Evolutionary conservation across 2,329 filamentous ascomycete species (phyloP).

Genomic region (Onygena corvina): DNA sequence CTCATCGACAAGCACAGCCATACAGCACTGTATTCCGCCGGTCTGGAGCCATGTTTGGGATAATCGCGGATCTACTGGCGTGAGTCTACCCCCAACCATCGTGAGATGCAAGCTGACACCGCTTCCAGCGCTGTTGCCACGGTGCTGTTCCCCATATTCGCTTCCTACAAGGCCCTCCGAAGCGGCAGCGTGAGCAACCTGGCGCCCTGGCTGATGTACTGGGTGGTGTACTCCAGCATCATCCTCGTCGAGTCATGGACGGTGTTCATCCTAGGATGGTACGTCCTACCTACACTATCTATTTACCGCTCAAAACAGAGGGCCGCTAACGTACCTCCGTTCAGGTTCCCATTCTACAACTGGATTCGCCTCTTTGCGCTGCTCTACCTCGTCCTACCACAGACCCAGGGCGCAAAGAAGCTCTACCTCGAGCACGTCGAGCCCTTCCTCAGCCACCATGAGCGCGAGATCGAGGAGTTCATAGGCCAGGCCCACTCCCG

Average conservation of each 20-base stretch:
- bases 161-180: slow-evolving; percentile 95
- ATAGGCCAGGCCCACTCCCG: slow-evolving; percentile 72
- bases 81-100: slow-evolving; percentile 39
- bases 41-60: slow-evolving; percentile 52
- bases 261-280: slow-evolving; percentile 75
- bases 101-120: slow-evolving; percentile 9
- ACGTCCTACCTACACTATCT: slow-evolving; percentile 17
- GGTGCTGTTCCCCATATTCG: slow-evolving; percentile 89
- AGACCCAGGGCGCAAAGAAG: slow-evolving; percentile 81
- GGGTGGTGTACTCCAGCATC: slow-evolving; percentile 77
- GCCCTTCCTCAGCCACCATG: slow-evolving; percentile 78
- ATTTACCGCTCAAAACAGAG: too few relatives aligned
- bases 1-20: not conserved
- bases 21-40: not conserved
- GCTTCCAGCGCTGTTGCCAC: slow-evolving; percentile 62
- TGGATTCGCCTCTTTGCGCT: slow-evolving; percentile 80
- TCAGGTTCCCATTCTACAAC: slow-evolving; percentile 79
- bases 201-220: slow-evolving; percentile 98
- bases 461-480: slow-evolving; percentile 76
- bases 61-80: slow-evolving; percentile 67
- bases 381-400: slow-evolving; percentile 90
- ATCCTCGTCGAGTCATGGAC: slow-evolving; percentile 77
- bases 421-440: slow-evolving; percentile 78
- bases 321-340: too few relatives aligned
- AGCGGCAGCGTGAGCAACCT: slow-evolving; percentile 78